Evolutionary conservation across 805 yeast species (phyloP).

Genomic region (Yamadazyma paraphyllophila): DNA sequence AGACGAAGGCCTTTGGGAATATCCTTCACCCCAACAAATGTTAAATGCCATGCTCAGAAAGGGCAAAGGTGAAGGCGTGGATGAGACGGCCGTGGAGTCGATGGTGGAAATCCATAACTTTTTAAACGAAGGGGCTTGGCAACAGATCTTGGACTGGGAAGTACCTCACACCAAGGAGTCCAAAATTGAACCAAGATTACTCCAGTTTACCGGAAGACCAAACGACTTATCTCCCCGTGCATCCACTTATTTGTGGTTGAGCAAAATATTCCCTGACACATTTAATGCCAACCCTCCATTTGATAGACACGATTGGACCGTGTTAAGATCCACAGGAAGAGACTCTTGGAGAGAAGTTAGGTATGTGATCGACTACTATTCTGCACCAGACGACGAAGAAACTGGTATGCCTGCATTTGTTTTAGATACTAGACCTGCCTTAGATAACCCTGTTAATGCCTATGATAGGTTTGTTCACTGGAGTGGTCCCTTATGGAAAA

Average conservation of each 20-base stretch:
- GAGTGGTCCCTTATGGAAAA: constrained; percentile 62
- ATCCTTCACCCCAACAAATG: constrained; percentile 99
- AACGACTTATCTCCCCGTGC: constrained; percentile 87
- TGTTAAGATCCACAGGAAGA: constrained; percentile 58
- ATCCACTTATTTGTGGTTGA: constrained; percentile 58
- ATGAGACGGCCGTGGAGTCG: constrained; percentile 92
- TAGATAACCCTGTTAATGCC: constrained; percentile 65
- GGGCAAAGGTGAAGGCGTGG: constrained; percentile 84
- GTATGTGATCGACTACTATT: constrained; percentile 92
- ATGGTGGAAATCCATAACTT: constrained; percentile 98
- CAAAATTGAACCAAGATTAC: constrained; percentile 66
- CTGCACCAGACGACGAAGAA: constrained; percentile 87
- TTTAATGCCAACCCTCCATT: constrained; percentile 85
- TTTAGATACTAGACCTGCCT: constrained; percentile 93
- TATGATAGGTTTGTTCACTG: constrained; percentile 69
- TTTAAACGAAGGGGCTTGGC: constrained; percentile 97
- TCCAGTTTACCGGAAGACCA: constrained; percentile 90
- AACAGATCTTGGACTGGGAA: constrained; percentile 92
- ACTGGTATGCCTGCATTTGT: constrained; percentile 89
- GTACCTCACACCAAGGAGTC: constrained; percentile 56
- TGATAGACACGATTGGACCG: constrained; percentile 99
- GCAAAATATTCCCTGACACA: constrained; percentile 66
- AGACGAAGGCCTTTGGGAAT: constrained; percentile 88
- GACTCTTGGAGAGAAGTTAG: constrained; percentile 65
- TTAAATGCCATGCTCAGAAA: constrained; percentile 94